Evolutionary conservation across 1,139 yeast species (phyloP), one percentile per base, ranked within the genome.

Genomic region (Nakaseomyces delphensis): DNA sequence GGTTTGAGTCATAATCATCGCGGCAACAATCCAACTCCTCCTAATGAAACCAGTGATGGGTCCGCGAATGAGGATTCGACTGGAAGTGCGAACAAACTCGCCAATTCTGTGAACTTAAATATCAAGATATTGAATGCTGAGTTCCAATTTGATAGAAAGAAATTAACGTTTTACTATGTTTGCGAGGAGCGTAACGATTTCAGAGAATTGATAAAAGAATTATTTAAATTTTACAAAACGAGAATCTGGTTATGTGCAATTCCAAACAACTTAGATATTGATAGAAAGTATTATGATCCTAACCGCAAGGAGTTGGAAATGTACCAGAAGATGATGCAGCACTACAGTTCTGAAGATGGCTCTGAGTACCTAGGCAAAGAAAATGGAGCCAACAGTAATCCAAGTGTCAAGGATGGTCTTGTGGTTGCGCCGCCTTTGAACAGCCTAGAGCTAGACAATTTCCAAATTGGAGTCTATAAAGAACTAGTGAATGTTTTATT

Each of bases 231-330:
- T 47, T 91, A 87, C 72, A 91, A 91, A 67, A 91, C 97, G 1
- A 76, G 98, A 59, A 91, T 91, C 55, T 93, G 98, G 98, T 75
- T 89, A 71, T 89, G 96, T 67, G 94, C 96, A 3, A 85, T 89
- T 18, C 65, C 71, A 19, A 60, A 60, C 42, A 59, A 60, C 44
- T 40, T 61, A 38, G 51, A 51, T 1, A 58, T 61, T 30, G 60
- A 56, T 39, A 44, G 50, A 18, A 59, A 57, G 40, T 58, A 56
- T 39, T 59, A 57, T 38, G 56, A 55, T 39, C 40, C 43, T n/a
- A 48, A 55, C 24, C 49, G 48, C 15, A 50, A 52, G 30, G 63
- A 59, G 44, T 43, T 56, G 35, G 48, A 50, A 21, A 48, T 58
- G 53, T 55, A 56, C 43, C 56, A 56, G 39, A 51, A 55, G 25